Base-by-base conservation (phyloP, 805 yeast genomes). In the Ogataea kodamae region DNA sequence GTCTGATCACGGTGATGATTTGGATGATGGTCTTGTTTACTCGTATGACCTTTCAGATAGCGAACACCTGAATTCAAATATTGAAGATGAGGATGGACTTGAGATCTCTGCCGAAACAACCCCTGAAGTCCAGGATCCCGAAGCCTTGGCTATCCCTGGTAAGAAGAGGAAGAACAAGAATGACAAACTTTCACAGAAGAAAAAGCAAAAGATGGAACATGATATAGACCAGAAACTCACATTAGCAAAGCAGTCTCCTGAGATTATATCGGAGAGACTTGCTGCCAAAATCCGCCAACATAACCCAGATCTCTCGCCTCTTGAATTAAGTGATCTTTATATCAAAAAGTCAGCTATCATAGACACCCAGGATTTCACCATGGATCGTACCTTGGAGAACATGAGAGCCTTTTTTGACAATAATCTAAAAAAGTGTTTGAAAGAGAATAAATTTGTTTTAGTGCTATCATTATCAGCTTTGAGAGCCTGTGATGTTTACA, bases 401-500 rank as follows among this genome's bases (percentile, higher is more conserved):
- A 64, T 83, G 35, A 57, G 72, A 3, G 62, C 61, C 14, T 88
- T 77, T 52, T 59, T 86, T 19, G 63, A 64, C 22, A 57, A 61
- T 22, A 73, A 67, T 40, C 73, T 81, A 50, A 59, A 55, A 20
- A 65, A 69, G 36, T 61, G 67, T 60, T 57, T 74, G 30, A 72
- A 72, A 5, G 48, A 55, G 12, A 52, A 49, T 20, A 69, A 71
- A 34, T 63, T 70, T 59, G 54, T 76, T 43, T 58, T 80, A 10
- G 59, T 80, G 2, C 49, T 81, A 10, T 71, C 89, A 1, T 72
- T 82, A 67, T 85, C 95, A 0, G 92, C 95, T 8, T 64, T 87
- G 15, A 70, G 97, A 46, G 92, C 87, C 2, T 90, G 96, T 50
- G 96, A 89, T 49, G 70, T 87, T 3, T 81, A 74, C 52, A 72